These are phyloP conservation scores for Tillandsia leiboldiana DNA, from an alignment of 176 grass and related monocot species.

Conservation along the genomic window DNA sequence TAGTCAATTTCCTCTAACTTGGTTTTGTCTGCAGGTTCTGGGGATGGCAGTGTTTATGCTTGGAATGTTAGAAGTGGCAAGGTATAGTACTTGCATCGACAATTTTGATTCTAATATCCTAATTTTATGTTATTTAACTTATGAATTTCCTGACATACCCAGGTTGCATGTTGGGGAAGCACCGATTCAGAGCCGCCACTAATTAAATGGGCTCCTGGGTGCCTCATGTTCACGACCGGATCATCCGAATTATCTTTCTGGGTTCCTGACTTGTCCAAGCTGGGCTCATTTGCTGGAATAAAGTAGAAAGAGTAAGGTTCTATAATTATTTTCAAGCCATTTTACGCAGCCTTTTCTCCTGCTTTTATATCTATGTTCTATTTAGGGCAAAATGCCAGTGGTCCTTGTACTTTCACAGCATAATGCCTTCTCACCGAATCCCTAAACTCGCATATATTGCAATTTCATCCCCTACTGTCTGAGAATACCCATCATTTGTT, in stretches of 20 bases:
- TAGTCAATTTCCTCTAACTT: neutral
- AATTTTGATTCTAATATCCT: neutral
- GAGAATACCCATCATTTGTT: neutral
- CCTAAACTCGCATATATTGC: neutral
- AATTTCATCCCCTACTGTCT: neutral
- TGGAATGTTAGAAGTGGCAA: constrained; percentile 89
- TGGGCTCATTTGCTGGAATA: constrained; percentile 41
- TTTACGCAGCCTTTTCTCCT: no score
- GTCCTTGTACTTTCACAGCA: no score
- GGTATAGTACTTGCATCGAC: constrained; percentile 21
- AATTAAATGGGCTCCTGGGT: constrained; percentile 84
- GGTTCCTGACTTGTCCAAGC: constrained; percentile 87
- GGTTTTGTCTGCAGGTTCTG: constrained; percentile 48
- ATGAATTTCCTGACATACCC: neutral
- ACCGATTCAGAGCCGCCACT: constrained; percentile 84
- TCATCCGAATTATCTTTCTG: constrained; percentile 95
- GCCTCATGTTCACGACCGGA: constrained; percentile 72
- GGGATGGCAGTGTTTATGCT: constrained; percentile 92
- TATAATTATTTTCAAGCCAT: neutral
- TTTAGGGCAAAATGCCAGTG: neutral
- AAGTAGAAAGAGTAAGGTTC: constrained; percentile 29
- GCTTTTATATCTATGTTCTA: neutral
- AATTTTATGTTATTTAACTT: neutral
- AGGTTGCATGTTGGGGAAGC: constrained; percentile 95
- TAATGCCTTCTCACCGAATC: no score